Evolutionary conservation across 768 basidiomycete genomes (phyloP).

Genomic region (Suillus plorans): DNA sequence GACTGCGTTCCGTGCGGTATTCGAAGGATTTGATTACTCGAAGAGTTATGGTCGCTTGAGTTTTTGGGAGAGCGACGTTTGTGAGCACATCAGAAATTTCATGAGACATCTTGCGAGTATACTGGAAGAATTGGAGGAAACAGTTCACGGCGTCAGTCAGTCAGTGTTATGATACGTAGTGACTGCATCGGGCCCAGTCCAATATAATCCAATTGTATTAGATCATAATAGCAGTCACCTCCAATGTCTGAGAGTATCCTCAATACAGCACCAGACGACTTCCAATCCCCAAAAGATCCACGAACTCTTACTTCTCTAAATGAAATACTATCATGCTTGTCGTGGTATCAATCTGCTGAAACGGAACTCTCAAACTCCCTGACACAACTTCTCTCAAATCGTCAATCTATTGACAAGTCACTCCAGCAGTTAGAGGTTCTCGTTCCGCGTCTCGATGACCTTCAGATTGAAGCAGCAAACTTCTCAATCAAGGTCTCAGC

Average conservation of each 20-base stretch:
- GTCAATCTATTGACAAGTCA: slow-evolving; percentile 63
- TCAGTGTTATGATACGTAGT: not conserved
- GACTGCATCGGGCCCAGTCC: not conserved
- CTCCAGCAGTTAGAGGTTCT: slow-evolving; percentile 62
- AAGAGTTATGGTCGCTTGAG: slow-evolving; percentile 83
- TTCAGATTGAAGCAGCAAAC: slow-evolving; percentile 54
- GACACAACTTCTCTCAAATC: slow-evolving; percentile 64
- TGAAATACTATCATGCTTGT: slow-evolving; percentile 74
- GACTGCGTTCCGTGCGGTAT: slow-evolving; percentile 84
- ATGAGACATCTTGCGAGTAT: slow-evolving; percentile 26
- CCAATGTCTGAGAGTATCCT: slow-evolving; percentile 11
- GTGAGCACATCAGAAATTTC: slow-evolving; percentile 49
- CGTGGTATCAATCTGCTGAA: slow-evolving; percentile 75
- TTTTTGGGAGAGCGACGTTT: slow-evolving; percentile 65
- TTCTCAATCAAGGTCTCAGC: slow-evolving; percentile 59
- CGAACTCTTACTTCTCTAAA: slow-evolving; percentile 56
- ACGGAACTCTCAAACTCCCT: slow-evolving; percentile 73
- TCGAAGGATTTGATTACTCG: slow-evolving; percentile 95
- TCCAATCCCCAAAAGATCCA: slow-evolving; percentile 20
- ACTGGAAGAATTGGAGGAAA: not conserved
- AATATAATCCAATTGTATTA: not conserved
- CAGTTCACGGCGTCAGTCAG: not conserved
- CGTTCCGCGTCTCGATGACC: slow-evolving; percentile 58
- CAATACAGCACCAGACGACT: slow-evolving; percentile 1
- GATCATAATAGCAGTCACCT: not conserved